Percentiles rank a stretch among this genome's conserved stretches.
Evolutionary conservation across 2,329 filamentous ascomycete species (phyloP).

Genomic region (Blastomyces emzantsi): DNA sequence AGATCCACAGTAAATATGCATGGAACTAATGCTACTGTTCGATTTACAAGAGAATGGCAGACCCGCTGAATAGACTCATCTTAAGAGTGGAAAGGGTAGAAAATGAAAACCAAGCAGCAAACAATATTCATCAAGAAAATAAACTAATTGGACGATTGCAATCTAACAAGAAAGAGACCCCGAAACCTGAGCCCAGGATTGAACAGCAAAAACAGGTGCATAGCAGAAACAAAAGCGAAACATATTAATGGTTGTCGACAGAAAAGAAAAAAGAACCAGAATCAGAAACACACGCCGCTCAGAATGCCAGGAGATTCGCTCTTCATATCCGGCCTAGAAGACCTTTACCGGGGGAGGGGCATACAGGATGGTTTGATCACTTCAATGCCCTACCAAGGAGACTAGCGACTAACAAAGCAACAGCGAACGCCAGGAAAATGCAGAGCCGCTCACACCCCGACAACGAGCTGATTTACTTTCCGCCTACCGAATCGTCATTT

Average conservation of each 20-base stretch:
- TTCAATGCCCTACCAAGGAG: not conserved
- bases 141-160: not conserved
- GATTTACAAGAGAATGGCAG: not conserved
- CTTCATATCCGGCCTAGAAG: not conserved
- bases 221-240: not conserved
- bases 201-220: not conserved
- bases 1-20: not conserved
- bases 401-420: not conserved
- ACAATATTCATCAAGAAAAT: too few species aligned
- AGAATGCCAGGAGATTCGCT: not conserved
- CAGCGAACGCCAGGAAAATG: not conserved
- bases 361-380: not conserved
- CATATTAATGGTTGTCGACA: not conserved
- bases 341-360: not conserved
- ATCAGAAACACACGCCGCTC: not conserved
- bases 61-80: not conserved
- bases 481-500: slow-evolving; percentile 80
- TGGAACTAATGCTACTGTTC: not conserved
- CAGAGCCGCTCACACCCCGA: not conserved
- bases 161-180: not conserved
- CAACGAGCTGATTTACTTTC: not conserved
- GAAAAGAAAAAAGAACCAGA: not conserved
- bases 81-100: not conserved
- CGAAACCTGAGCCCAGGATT: not conserved
- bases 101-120: not conserved